A percentile compares a stretch with the other conserved stretches of the same genome.
phyloP scores from a whole-genome alignment of 1,284 basidiomycete genomes.

The Pisolithus thermaeus region DNA sequence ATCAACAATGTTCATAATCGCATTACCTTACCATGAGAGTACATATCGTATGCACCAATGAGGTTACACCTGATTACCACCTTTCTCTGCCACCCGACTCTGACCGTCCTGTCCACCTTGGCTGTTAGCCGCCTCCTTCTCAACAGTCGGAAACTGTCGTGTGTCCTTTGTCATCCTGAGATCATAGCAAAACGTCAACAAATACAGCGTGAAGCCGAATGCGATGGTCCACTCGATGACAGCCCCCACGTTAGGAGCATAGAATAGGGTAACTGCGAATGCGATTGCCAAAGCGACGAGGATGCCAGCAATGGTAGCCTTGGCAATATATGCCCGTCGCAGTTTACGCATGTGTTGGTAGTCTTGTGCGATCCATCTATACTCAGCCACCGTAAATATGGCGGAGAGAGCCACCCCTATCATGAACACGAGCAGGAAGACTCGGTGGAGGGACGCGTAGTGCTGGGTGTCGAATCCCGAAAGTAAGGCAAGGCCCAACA shows the following conservation, averaged over 20 bases:
- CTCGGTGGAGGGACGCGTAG: slow-evolving; percentile 43
- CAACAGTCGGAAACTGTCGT: background rate
- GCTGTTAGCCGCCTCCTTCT: background rate
- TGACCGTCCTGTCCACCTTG: background rate
- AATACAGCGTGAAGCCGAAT: slow-evolving; percentile 66
- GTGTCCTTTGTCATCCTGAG: slow-evolving; percentile 48
- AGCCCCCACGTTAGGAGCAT: slow-evolving; percentile 44
- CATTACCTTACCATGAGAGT: too few relatives aligned
- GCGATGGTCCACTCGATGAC: slow-evolving; percentile 69
- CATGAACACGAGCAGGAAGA: slow-evolving; percentile 62
- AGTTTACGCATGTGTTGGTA: slow-evolving; percentile 43
- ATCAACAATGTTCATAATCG: too few relatives aligned
- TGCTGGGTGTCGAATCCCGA: slow-evolving; percentile 63
- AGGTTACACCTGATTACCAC: too few relatives aligned
- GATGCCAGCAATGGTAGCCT: slow-evolving; percentile 50
- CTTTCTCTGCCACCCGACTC: too few relatives aligned
- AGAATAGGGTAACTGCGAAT: slow-evolving; percentile 50
- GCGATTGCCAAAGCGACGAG: slow-evolving; percentile 57
- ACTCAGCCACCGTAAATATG: slow-evolving; percentile 69
- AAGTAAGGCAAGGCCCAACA: slow-evolving; percentile 49
- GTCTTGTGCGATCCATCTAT: slow-evolving; percentile 57
- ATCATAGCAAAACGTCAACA: slow-evolving; percentile 64
- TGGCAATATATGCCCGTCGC: slow-evolving; percentile 52
- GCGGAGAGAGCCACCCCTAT: slow-evolving; percentile 60
- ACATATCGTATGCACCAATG: too few relatives aligned